Conservation (phyloP, 2,329 filamentous ascomycete genomes). For the Atkinsonella texensis region DNA sequence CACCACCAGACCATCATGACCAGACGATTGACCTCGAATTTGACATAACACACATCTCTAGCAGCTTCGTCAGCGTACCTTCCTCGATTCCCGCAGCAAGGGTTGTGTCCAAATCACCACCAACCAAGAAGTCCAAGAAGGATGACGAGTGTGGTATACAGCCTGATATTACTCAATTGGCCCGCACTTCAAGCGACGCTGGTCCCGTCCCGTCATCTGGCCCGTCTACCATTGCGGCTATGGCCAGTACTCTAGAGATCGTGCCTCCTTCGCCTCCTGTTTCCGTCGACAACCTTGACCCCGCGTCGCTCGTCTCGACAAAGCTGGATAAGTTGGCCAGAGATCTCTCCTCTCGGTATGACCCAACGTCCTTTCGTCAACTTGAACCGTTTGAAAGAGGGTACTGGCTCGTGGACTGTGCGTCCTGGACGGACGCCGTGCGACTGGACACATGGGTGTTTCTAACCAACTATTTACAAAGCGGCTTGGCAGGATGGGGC, state of each 20-base stretch:
- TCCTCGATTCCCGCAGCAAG: conserved; percentile 9
- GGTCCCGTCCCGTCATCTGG: conserved; percentile 11
- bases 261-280: conserved; percentile 40
- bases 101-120: conserved; percentile 20
- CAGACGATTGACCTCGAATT: conserved; percentile 3
- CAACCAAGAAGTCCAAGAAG: conserved; percentile 15
- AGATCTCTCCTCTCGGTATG: conserved; percentile 40
- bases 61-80: conserved; percentile 14
- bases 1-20: neutral
- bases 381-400: conserved; percentile 56
- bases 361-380: conserved; percentile 24
- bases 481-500: conserved; percentile 54
- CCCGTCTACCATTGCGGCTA: conserved; percentile 8
- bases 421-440: conserved; percentile 35
- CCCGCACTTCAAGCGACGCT: conserved; percentile 20
- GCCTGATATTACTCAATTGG: conserved; percentile 8
- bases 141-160: conserved; percentile 5
- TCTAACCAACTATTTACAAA: conserved; percentile 45
- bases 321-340: conserved; percentile 40
- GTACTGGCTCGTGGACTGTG: conserved; percentile 58
- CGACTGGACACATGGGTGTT: conserved; percentile 49
- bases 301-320: conserved; percentile 42
- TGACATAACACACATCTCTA: conserved; percentile 23
- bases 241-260: conserved; percentile 34
- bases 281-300: conserved; percentile 31